Conservation (phyloP, 2,329 filamentous ascomycete species). For the Bisporella sp. region DNA sequence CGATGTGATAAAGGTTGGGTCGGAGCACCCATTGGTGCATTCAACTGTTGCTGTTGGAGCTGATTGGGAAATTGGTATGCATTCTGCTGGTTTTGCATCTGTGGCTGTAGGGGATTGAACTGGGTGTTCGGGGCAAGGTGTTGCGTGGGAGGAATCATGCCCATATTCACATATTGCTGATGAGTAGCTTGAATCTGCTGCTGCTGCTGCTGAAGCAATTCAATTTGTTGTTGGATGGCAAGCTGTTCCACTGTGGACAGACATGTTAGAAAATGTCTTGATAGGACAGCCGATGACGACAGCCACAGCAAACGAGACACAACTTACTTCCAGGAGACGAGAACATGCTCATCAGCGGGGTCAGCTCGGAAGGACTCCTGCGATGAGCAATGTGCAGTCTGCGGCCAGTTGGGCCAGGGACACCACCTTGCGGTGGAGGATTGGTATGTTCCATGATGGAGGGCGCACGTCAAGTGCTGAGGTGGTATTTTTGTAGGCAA, state of each 20-base stretch:
- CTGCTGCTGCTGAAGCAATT: conserved; percentile 93
- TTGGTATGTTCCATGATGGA: conserved; percentile 43
- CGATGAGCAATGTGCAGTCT: conserved; percentile 96
- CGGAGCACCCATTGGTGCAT: conserved; percentile 66
- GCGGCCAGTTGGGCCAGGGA: conserved; percentile 72
- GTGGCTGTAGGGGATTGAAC: conserved; percentile 72
- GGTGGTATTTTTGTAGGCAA: conserved; percentile 15
- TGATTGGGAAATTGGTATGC: conserved; percentile 86
- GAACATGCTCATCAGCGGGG: conserved; percentile 93
- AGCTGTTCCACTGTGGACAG: conserved; percentile 78
- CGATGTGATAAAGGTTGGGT: conserved; percentile 81
- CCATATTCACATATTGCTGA: conserved; percentile 97
- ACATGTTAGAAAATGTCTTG: conserved; percentile 1
- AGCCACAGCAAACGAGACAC: conserved; percentile 10
- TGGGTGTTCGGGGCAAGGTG: conserved; percentile 66
- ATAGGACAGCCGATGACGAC: conserved; percentile 19
- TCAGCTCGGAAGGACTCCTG: conserved; percentile 93
- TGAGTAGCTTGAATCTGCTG: conserved; percentile 95
- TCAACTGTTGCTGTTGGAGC: conserved; percentile 65
- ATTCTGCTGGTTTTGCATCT: conserved; percentile 70
- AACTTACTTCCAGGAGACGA: conserved; percentile 51
- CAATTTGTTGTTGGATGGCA: conserved; percentile 96
- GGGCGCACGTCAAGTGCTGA: conserved; percentile 39
- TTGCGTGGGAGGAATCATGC: conserved; percentile 84
- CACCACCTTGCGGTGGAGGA: conserved; percentile 47